Base-by-base conservation (phyloP, 805 yeast species). In the Diddensiella santjacobensis region DNA sequence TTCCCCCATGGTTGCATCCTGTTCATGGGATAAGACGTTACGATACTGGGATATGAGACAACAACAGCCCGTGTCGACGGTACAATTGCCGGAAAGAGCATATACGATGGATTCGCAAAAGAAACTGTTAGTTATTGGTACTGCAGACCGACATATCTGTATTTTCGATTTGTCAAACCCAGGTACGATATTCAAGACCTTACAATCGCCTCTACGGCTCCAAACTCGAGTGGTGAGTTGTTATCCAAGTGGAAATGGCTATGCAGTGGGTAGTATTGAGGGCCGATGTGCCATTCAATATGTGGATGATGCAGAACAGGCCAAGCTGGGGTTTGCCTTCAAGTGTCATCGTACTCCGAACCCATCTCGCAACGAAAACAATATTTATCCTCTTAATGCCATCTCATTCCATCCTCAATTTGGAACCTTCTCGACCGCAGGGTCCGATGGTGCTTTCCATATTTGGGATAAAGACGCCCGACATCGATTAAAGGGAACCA, bases 381-480 rank as follows among this genome's bases (percentile, higher is more conserved):
- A 77, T 38, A 83, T 91, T 26, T 91, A 83, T 63, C 70, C 96
- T 1, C 82, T 93, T 38, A 87, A 89, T 65, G 74, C 86, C 43
- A 83, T 93, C 42, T 72, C 79, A 4, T 87, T 90, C 73, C 97
- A 93, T 63, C 98, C 98, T 3, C 71, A 78, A 11, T 82, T 83
- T 66, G 96, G 96, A 38, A 89, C 98, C 1, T 84, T 93, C 67
- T 82, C 83, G 43, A 93, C 99, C 3, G 93, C 95, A 1, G 98
- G 99, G 10, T 78, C 93, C 20, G 99, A 93, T 67, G 99, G 99
- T 19, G 75, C 90, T 11, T 84, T 90, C 71, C 83, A 89, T 59
- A 84, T 87, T 71, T 93, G 99, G 99, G 98, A 93, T 66, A 88
- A 87, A 66, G 96, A 88, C 59, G 84, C 93, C 46, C 81, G 84